Evolutionary conservation across 1,139 yeast genomes (phyloP), one percentile per base, ranked within the genome.

Genomic region (Diutina pseudorugosa): DNA sequence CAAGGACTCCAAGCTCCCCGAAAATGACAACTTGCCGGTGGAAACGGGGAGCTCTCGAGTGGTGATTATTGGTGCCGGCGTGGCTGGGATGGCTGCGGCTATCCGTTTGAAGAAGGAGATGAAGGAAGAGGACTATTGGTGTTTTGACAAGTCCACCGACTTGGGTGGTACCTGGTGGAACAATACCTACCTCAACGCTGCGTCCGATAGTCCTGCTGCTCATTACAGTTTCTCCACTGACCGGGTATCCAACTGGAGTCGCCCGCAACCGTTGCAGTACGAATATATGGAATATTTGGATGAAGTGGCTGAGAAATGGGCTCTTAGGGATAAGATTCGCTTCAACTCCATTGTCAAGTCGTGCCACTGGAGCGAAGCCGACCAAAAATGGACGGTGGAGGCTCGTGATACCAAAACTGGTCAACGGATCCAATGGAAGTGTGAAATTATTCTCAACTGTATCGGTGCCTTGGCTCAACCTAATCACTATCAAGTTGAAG

Each of bases 41-140:
- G 57, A 61, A 19, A 57, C 62, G 27, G 55, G 69, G 20, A 51
- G 52, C 2, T 70, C 75, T 12, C 63, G 64, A 25, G 66, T 75
- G 4, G 63, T 72, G n/a, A 69, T 76, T 21, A 62, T 77, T 44
- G 82, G 82, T 2, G 78, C 72, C 11, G 82, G 82, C 0, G 75
- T 76, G 55, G 73, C 68, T 12, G 81, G 81, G 6, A 62, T 76
- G 55, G 69, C 67, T 21, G 56, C 66, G n/a, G 70, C 73, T 1
- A 55, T 72, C 49, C 65, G 62, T 55, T 64, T 64, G 52, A 62
- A 62, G 27, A 11, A 40, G 20, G 44, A 49, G 11, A 7, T 20
- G 12, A 11, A 14, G 16, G 27, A 30, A 19, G 42, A 30, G 4
- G 50, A 47, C 40, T 47, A 16, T 20, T 16, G 18, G 14, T 25